Evolutionary conservation across 75 land plant genomes (phyloP), one percentile per base, ranked within the genome.

Genomic region (Picea sitchensis): DNA sequence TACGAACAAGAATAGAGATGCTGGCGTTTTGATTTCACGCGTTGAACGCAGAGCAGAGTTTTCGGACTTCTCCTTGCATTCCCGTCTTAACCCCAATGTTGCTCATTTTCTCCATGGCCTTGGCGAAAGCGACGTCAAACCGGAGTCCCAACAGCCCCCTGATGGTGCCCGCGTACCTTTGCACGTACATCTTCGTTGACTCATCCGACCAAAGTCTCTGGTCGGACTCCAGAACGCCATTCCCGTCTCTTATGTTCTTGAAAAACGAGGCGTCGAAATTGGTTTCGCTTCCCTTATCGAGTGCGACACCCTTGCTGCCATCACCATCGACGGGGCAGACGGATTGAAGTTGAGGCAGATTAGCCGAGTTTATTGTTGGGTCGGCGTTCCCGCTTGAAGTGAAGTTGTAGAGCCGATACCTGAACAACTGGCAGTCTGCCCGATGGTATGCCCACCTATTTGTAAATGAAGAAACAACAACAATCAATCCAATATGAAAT

Each of bases 361-460:
- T 80, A 4, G 69, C n/a, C 38, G 57, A 80, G 73, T 76, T 81
- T 14, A 91, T 86, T 5, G 83, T 79, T 5, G 92, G 92, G 57
- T 91, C 92, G 0, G 91, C 57, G 58, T 79, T 81, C 8, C 92
- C 87, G 0, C 83, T 86, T 5, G 85, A 14, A 20, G 86, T 81
- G 89, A 85, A 91, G 84, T 83, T 86, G 88, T 91, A 90, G 3
- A 91, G 82, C 14, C 92, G 83, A 65, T 89, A 81, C 1, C 77
- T 38, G 79, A 91, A 76, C 78, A 87, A 91, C 7, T 36, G 41
- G 79, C 92, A 89, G 36, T 81, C 38, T 81, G 84, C 8, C 93
- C 93, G 2, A 91, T 85, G 21, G 92, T 87, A 41, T 91, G 93
- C 58, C 82, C 89, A 18, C 88, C 89, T 92, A 77, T 30, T 30